Evolutionary conservation across 306 rosid genomes (phyloP), one percentile per base, ranked within the genome.

Genomic region (Sicyos baderoa): DNA sequence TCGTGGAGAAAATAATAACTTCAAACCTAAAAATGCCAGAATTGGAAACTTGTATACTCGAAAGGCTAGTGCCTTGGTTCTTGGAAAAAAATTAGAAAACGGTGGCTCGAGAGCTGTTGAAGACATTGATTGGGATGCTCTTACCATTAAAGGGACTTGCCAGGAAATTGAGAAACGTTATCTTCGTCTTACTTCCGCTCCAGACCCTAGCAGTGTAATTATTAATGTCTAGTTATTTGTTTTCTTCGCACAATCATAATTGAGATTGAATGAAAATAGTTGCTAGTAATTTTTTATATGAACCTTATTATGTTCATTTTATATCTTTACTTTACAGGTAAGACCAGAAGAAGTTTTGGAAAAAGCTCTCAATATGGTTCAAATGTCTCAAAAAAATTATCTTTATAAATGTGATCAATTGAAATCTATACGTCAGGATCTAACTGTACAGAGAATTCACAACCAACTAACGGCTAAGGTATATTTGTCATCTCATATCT

Each of bases 81-180:
- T 90, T 29, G 91, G 90, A 82, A 88, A 85, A 78, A 83, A 42
- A 73, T 80, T 90, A 78, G 99, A 94, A 74, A 85, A 90, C 54
- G 87, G 86, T 79, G 84, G 81, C 63, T 78, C 77, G 81, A 81
- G 86, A 80, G 99, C 99, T 75, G 99, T 94, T 75, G 99, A 94
- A 81, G 99, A 94, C 79, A 90, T 94, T 80, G 97, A 94, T 78
- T 94, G 99, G 99, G 99, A 94, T 84, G 83, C 99, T 73, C 91
- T 94, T 74, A 94, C 96, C 70, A 94, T 94, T 51, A 94, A 90
- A 88, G 99, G 99, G 78, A 88, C 96, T 22, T 94, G 97, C 86
- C 96, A 86, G 76, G 97, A 90, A 82, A 86, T 90, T 82, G 99
- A 94, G 81, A 94, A 90, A 80, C 89, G 91, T 17, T 94, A 94